Conservation (phyloP, 2,329 filamentous ascomycete genomes). For the Alternaria angustiovoidea region DNA sequence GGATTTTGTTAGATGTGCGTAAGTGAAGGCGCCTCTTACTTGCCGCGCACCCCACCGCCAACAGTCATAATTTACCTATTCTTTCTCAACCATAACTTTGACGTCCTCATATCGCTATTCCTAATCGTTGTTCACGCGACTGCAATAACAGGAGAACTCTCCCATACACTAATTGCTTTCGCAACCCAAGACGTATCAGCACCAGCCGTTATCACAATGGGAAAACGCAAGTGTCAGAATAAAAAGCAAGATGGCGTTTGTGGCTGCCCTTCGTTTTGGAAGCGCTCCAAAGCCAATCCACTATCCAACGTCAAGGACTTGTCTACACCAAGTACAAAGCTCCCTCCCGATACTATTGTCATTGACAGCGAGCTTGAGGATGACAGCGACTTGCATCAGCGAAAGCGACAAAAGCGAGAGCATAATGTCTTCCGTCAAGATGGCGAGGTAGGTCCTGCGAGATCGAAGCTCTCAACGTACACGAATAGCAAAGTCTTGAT, state of each 20-base stretch:
- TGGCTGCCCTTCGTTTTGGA: conserved; percentile 38
- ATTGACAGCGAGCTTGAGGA: neutral
- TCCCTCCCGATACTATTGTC: neutral
- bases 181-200: neutral
- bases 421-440: neutral
- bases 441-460: neutral
- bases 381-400: neutral
- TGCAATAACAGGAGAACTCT: neutral
- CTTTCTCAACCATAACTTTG: neutral
- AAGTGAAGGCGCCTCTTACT: neutral
- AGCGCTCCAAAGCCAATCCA: neutral
- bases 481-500: neutral
- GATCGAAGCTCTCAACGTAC: neutral
- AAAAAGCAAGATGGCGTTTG: conserved; percentile 32
- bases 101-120: neutral
- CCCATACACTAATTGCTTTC: neutral
- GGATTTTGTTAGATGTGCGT: neutral
- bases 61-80: neutral
- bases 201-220: conserved; percentile 1
- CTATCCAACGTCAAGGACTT: neutral
- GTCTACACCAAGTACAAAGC: neutral
- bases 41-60: neutral
- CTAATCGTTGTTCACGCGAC: neutral
- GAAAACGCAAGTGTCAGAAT: conserved; percentile 15
- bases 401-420: neutral